phyloP scores from a whole-genome alignment of 768 basidiomycete genomes.

The Psilocybe cyanescens region DNA sequence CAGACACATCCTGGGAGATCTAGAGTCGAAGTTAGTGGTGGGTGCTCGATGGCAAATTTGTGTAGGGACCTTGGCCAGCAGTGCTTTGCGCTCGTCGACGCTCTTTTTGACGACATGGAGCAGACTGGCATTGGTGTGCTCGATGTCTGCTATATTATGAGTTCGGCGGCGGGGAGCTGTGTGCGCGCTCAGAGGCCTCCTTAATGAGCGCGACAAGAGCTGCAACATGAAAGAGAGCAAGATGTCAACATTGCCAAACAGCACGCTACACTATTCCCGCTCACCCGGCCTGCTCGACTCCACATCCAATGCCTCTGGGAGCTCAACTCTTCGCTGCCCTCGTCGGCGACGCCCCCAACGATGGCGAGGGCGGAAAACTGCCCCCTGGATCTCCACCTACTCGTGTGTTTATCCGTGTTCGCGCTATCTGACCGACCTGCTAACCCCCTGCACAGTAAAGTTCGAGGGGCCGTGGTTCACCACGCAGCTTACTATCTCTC shows the following conservation, averaged over 20 bases:
- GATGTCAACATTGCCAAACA: slow-evolving; percentile 20
- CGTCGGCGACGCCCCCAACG: slow-evolving; percentile 29
- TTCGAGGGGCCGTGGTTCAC: slow-evolving; percentile 96
- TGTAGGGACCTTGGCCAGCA: slow-evolving; percentile 47
- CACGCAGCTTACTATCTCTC: slow-evolving; percentile 84
- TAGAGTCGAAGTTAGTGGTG: slow-evolving; percentile 22
- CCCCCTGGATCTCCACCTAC: slow-evolving; percentile 71
- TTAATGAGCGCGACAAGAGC: slow-evolving; percentile 17
- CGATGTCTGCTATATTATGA: no score
- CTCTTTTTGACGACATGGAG: slow-evolving; percentile 58
- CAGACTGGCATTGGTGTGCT: slow-evolving; percentile 41
- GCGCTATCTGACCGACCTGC: not conserved
- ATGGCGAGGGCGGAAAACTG: slow-evolving; percentile 41
- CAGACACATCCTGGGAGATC: slow-evolving; percentile 58
- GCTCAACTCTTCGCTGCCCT: slow-evolving; percentile 24
- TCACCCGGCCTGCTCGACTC: slow-evolving; percentile 4
- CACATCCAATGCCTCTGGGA: slow-evolving; percentile 22
- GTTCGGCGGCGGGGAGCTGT: no score
- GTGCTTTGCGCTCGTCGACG: slow-evolving; percentile 49
- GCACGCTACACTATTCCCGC: slow-evolving; percentile 6
- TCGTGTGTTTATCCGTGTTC: slow-evolving; percentile 39
- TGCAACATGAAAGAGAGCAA: slow-evolving; percentile 19
- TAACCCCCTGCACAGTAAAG: slow-evolving; percentile 48
- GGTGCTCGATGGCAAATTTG: not conserved
- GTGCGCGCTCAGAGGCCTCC: no score